phyloP scores from a whole-genome alignment of 768 basidiomycete genomes.

The Kwoniella pini region DNA sequence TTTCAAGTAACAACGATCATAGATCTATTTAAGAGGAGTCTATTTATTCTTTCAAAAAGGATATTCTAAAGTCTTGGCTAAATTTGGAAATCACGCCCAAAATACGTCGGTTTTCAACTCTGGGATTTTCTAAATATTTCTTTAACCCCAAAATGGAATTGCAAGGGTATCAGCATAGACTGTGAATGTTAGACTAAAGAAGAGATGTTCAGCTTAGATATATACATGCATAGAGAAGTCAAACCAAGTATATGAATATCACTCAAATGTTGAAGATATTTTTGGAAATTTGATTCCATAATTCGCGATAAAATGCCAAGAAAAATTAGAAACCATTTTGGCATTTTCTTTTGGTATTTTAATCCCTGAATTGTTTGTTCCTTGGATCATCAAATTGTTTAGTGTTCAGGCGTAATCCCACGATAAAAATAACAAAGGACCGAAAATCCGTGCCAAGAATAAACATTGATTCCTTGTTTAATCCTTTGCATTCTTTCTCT shows the following conservation, averaged over 20 bases:
- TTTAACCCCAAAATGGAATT: too few relatives aligned
- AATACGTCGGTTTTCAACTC: not conserved
- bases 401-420: not conserved
- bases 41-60: too few relatives aligned
- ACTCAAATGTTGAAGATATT: too few relatives aligned
- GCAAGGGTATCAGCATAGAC: too few relatives aligned
- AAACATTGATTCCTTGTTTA: not conserved
- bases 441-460: conserved; percentile 6
- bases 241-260: too few relatives aligned
- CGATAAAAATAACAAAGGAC: not conserved
- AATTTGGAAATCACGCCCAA: not conserved
- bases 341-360: not conserved
- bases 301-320: not conserved
- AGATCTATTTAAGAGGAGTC: too few relatives aligned
- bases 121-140: too few relatives aligned
- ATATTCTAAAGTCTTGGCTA: not conserved
- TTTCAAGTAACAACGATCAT: too few relatives aligned
- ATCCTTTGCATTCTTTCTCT: not conserved
- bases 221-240: too few relatives aligned
- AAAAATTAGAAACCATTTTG: not conserved
- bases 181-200: too few relatives aligned
- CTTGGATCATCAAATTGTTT: not conserved
- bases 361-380: not conserved
- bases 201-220: too few relatives aligned
- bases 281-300: not conserved